Conservation (phyloP, 2,329 filamentous ascomycete genomes). For the Xenosphaeropsis pyriputrescens region DNA sequence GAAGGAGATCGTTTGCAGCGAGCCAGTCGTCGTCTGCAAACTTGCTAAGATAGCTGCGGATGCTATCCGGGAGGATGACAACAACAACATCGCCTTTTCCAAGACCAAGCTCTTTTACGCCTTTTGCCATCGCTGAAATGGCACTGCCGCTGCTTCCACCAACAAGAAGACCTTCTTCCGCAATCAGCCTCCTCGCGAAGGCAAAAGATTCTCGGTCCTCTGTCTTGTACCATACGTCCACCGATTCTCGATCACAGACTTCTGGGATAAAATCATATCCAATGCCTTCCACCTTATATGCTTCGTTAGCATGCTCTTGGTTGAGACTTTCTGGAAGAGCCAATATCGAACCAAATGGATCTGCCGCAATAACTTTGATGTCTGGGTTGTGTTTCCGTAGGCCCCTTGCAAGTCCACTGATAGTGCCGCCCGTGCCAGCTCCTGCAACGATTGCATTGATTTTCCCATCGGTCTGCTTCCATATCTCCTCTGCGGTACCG, state of each 20-base stretch:
- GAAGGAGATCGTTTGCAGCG: conserved; percentile 83
- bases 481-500: conserved; percentile 93
- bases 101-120: conserved; percentile 62
- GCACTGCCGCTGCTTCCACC: conserved; percentile 91
- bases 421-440: conserved; percentile 89
- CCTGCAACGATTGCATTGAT: conserved; percentile 78
- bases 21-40: conserved; percentile 99
- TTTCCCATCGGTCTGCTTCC: conserved; percentile 74
- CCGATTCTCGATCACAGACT: conserved; percentile 63
- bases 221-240: conserved; percentile 98
- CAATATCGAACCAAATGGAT: conserved; percentile 84
- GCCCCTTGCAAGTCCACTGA: conserved; percentile 76
- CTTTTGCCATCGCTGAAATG: conserved; percentile 66
- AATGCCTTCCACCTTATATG: conserved; percentile 97
- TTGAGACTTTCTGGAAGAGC: conserved; percentile 73
- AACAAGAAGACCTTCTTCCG: conserved; percentile 86
- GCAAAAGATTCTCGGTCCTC: conserved; percentile 83
- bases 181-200: conserved; percentile 78
- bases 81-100: conserved; percentile 78
- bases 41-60: conserved; percentile 94
- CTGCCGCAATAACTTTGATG: conserved; percentile 82
- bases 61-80: conserved; percentile 86
- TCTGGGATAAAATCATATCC: conserved; percentile 98
- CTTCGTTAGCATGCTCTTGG: conserved; percentile 61
- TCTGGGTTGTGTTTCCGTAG: conserved; percentile 74